A percentile compares a stretch with the other conserved stretches of the same genome.
Evolutionary conservation across 768 basidiomycete species (phyloP).

Genomic region (Xerocomellus chrysenteron): DNA sequence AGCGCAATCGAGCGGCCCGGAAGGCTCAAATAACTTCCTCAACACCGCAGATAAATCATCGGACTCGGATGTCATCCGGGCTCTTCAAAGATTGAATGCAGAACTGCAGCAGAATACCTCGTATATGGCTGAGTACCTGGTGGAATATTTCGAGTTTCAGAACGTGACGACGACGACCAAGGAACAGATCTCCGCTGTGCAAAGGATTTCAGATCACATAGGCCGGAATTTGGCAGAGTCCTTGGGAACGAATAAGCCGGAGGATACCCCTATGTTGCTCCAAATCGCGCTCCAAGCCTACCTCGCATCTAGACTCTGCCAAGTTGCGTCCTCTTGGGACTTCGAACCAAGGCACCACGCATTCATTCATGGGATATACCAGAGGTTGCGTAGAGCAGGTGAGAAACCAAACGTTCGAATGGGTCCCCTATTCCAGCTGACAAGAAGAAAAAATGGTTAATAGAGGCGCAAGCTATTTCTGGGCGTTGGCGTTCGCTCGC

Average conservation of each 20-base stretch:
- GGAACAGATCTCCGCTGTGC: slow-evolving; percentile 1
- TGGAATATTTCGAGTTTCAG: neutral
- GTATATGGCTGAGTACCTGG: slow-evolving; percentile 10
- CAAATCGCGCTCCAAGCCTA: slow-evolving; percentile 9
- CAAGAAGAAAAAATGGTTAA: neutral
- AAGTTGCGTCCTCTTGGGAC: slow-evolving; percentile 5
- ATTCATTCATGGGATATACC: slow-evolving; percentile 10
- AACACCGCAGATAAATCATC: slow-evolving; percentile 10
- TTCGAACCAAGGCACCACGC: neutral
- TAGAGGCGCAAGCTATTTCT: slow-evolving; percentile 14
- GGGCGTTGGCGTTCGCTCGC: slow-evolving; percentile 14
- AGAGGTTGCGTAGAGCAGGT: slow-evolving; percentile 8
- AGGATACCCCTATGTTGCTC: slow-evolving; percentile 9
- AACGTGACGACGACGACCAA: neutral
- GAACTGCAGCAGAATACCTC: slow-evolving; percentile 9
- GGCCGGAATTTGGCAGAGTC: neutral
- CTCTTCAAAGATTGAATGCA: slow-evolving; percentile 10
- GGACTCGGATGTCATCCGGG: slow-evolving; percentile 7
- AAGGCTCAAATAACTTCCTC: slow-evolving; percentile 5
- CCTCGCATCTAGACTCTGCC: slow-evolving; percentile 1
- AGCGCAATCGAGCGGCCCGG: slow-evolving; percentile 11
- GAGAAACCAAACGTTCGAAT: neutral
- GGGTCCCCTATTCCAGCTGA: neutral
- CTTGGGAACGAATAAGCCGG: neutral
- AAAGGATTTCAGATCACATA: neutral